A percentile compares a stretch with the other conserved stretches of the same genome.
These are phyloP conservation scores for Cicer cuneatum DNA, from an alignment of 306 rosid genomes.

Conservation along the genomic window DNA sequence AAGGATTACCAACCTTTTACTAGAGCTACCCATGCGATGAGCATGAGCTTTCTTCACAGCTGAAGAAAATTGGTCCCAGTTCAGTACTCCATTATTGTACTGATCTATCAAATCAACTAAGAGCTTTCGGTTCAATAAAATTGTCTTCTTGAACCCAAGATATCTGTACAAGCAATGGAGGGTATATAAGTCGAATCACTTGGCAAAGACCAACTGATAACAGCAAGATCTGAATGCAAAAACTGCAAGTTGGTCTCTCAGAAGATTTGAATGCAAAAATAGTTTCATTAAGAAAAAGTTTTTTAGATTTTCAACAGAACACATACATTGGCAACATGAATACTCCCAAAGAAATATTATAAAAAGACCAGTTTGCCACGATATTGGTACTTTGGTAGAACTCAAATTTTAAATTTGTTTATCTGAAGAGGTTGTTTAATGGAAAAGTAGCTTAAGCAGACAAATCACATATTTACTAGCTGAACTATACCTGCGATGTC, in stretches of 20 bases:
- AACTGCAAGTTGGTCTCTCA: neutral
- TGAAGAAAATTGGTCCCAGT: conserved; percentile 84
- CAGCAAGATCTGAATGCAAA: neutral
- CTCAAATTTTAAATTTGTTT: neutral
- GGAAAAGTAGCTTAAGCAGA: conserved; percentile 8
- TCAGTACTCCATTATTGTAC: conserved; percentile 56
- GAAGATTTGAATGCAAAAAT: conserved; percentile 14
- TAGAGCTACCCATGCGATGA: conserved; percentile 80
- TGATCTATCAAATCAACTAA: conserved; percentile 87
- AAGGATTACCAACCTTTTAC: conserved; percentile 67
- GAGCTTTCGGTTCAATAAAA: conserved; percentile 78
- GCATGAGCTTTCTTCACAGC: conserved; percentile 85
- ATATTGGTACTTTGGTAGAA: conserved; percentile 2
- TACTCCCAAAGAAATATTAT: neutral
- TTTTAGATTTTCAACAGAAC: neutral
- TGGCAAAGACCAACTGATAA: neutral
- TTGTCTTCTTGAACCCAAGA: conserved; percentile 87
- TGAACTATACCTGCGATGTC: conserved; percentile 89
- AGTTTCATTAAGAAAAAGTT: conserved; percentile 1
- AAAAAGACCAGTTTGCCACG: neutral
- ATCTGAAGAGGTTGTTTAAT: neutral
- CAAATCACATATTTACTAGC: neutral
- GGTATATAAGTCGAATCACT: conserved; percentile 33
- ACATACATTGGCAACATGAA: neutral
- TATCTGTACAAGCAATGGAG: conserved; percentile 61